Evolutionary conservation across 1,284 basidiomycete genomes (phyloP).

Genomic region (Chondrostereum purpureum): DNA sequence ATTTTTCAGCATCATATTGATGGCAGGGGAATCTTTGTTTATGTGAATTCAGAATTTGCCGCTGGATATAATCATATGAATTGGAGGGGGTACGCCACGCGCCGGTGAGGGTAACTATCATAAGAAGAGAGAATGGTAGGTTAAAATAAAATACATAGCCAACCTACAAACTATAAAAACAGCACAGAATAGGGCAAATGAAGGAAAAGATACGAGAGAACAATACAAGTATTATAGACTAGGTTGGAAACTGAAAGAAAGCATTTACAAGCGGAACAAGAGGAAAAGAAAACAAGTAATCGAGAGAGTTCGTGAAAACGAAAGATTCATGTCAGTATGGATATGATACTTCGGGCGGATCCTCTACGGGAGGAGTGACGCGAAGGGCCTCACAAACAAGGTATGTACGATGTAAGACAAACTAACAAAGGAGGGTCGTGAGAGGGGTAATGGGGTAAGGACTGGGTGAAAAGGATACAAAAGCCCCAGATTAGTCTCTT

Average conservation of each 20-base stretch:
- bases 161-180: conserved; percentile 24
- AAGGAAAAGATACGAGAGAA: neutral
- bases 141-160: conserved; percentile 32
- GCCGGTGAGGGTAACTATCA: too few relatives aligned
- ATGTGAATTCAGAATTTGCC: too few relatives aligned
- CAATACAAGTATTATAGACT: neutral
- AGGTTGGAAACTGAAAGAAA: neutral
- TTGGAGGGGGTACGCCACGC: too few relatives aligned
- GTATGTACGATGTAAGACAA: neutral
- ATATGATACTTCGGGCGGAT: neutral
- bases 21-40: too few relatives aligned
- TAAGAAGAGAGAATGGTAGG: conserved; percentile 24
- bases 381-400: too few relatives aligned
- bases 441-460: neutral
- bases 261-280: neutral
- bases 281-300: neutral
- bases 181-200: neutral
- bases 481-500: conserved; percentile 44
- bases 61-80: too few relatives aligned
- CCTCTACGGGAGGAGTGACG: too few relatives aligned
- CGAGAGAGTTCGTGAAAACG: neutral
- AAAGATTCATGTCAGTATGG: neutral
- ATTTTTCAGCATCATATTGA: too few relatives aligned
- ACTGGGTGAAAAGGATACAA: neutral
- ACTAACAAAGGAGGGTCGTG: neutral